Evolutionary conservation across 2,329 filamentous ascomycete species (phyloP).

Genomic region (Colletotrichum echinochloae): DNA sequence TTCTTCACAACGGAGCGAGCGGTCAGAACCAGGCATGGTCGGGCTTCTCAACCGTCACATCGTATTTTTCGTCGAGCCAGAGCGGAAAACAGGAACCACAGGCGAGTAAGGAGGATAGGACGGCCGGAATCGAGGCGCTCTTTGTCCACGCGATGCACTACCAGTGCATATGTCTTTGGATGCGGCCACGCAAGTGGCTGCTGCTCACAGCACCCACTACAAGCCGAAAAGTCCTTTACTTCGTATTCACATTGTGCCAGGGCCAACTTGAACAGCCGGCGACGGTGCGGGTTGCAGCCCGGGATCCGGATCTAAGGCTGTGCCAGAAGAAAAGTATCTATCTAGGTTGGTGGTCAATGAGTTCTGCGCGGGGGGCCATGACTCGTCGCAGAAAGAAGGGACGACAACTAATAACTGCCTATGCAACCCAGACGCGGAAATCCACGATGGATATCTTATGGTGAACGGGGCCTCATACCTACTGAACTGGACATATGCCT

Average conservation of each 20-base stretch:
- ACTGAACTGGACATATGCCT: not conserved
- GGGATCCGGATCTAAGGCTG: not conserved
- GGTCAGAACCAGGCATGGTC: not conserved
- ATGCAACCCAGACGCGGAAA: not conserved
- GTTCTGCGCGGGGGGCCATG: slow-evolving; percentile 32
- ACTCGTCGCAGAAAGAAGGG: slow-evolving; percentile 31
- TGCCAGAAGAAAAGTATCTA: slow-evolving; percentile 1
- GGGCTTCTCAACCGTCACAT: not conserved
- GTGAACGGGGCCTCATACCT: not conserved
- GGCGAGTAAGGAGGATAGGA: not conserved
- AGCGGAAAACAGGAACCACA: not conserved
- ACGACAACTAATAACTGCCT: slow-evolving; percentile 2
- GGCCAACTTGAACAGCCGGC: not conserved
- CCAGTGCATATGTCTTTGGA: not conserved
- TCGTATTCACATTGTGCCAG: not conserved
- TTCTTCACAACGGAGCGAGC: slow-evolving; percentile 21
- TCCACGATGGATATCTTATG: slow-evolving; percentile 15
- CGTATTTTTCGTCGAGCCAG: not conserved
- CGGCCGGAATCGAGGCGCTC: not conserved
- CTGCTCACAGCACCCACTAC: not conserved
- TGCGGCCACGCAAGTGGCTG: not conserved
- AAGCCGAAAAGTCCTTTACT: not conserved
- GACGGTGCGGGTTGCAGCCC: not conserved
- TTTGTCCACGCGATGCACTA: not conserved
- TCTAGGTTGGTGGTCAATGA: slow-evolving; percentile 5